Percentiles rank a stretch among this genome's conserved stretches.
Conservation (phyloP, 2,329 filamentous ascomycete species). For the Magnaporthiopsis incrustans region DNA sequence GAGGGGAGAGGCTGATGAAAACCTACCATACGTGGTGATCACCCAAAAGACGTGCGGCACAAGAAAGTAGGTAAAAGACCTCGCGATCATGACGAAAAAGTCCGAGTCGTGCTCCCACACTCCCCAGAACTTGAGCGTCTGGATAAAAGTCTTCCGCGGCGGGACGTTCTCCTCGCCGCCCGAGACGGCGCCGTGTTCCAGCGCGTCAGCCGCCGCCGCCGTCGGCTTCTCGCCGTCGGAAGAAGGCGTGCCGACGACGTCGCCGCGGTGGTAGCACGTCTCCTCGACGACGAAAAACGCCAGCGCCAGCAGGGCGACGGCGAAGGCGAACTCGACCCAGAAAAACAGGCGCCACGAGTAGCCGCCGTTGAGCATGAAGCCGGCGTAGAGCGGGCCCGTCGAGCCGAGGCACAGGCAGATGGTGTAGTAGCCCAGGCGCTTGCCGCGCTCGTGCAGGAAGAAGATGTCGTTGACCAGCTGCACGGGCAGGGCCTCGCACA, state of each 20-base stretch:
- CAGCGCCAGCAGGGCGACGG: constrained; percentile 19
- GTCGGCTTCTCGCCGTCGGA: constrained; percentile 10
- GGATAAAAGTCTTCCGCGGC: constrained; percentile 29
- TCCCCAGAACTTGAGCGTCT: constrained; percentile 35
- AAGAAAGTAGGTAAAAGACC: constrained; percentile 38
- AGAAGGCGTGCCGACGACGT: constrained; percentile 5
- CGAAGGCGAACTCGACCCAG: constrained; percentile 51
- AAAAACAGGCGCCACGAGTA: constrained; percentile 55
- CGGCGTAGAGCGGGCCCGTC: constrained; percentile 48
- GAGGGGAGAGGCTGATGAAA: too few species aligned
- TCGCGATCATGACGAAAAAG: constrained; percentile 36
- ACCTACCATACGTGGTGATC: constrained; percentile 30
- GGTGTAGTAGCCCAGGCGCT: constrained; percentile 53
- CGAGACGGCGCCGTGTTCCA: neutral
- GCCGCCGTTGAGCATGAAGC: constrained; percentile 51
- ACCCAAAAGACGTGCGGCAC: constrained; percentile 43
- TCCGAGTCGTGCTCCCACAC: constrained; percentile 31
- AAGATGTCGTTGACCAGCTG: constrained; percentile 38
- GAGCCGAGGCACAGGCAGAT: constrained; percentile 48
- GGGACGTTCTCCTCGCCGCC: constrained; percentile 19
- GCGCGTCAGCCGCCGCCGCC: neutral
- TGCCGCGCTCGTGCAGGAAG: constrained; percentile 38
- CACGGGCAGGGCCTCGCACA: constrained; percentile 37
- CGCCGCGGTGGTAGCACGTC: constrained; percentile 20
- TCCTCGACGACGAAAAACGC: constrained; percentile 27